phyloP scores from a whole-genome alignment of 768 basidiomycete genomes.

The Xerocomus potaroensis region DNA sequence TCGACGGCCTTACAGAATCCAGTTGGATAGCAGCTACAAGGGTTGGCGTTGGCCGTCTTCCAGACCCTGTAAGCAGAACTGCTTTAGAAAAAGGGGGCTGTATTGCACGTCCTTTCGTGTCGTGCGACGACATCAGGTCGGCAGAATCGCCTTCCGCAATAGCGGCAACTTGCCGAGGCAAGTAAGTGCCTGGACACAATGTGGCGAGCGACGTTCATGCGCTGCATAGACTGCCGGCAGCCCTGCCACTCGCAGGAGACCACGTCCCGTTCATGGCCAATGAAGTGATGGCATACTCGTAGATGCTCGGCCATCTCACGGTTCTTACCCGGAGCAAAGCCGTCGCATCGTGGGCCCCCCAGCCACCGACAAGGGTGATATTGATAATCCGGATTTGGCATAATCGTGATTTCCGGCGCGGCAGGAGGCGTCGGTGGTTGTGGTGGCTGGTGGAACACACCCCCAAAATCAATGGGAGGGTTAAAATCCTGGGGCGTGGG shows the following conservation, averaged over 20 bases:
- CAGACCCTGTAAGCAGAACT: not conserved
- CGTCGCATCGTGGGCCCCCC: constrained; percentile 20
- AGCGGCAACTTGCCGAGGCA: constrained; percentile 21
- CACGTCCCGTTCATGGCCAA: constrained; percentile 25
- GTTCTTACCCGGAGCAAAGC: constrained; percentile 24
- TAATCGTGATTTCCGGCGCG: constrained; percentile 2
- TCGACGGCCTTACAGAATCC: not conserved
- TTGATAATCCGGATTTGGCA: constrained; percentile 1
- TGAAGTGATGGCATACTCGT: constrained; percentile 15
- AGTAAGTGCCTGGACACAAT: constrained; percentile 27
- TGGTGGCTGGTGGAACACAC: not conserved
- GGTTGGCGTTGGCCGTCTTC: not conserved
- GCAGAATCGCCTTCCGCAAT: constrained; percentile 21
- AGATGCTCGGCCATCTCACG: constrained; percentile 30
- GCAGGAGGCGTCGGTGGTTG: constrained; percentile 17
- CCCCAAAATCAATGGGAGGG: not conserved
- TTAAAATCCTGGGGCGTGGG: not conserved
- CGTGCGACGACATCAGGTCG: constrained; percentile 26
- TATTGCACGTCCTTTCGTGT: constrained; percentile 24
- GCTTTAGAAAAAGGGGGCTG: not conserved
- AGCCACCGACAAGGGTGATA: constrained; percentile 22
- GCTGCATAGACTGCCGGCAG: constrained; percentile 22
- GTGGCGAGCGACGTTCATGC: constrained; percentile 29
- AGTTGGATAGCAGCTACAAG: not conserved
- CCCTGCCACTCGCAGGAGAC: constrained; percentile 24